A percentile compares a stretch with the other conserved stretches of the same genome.
Conservation (phyloP, 192 early-diverging fungal species). For the Podila clonocystis region DNA sequence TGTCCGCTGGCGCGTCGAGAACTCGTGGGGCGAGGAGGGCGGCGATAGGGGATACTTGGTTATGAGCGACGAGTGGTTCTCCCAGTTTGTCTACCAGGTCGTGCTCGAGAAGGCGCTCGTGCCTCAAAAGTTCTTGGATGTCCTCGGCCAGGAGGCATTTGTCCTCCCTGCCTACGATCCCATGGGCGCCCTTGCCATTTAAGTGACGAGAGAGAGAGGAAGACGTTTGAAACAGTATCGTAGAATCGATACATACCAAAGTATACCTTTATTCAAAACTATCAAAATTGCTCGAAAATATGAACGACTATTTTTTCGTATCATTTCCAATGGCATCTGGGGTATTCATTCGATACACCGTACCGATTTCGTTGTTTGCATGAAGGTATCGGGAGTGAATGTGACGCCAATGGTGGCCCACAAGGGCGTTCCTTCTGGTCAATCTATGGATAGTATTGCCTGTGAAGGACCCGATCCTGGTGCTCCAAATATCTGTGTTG, state of each 20-base stretch:
- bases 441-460: too few relatives aligned
- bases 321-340: too few relatives aligned
- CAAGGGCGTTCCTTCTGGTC: too few relatives aligned
- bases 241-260: not conserved
- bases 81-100: conserved; percentile 83
- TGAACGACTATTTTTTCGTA: too few relatives aligned
- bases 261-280: not conserved
- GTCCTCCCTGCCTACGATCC: conserved; percentile 83
- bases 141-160: conserved; percentile 69
- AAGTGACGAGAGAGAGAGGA: not conserved
- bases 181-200: conserved; percentile 73
- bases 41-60: conserved; percentile 81
- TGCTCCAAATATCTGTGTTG: too few relatives aligned
- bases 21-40: conserved; percentile 70
- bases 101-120: conserved; percentile 75
- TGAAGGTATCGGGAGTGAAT: not conserved
- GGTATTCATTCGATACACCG: too few relatives aligned
- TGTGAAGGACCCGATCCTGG: too few relatives aligned
- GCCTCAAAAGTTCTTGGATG: conserved; percentile 65
- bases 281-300: too few relatives aligned
- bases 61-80: conserved; percentile 85
- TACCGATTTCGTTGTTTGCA: not conserved
- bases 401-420: too few relatives aligned
- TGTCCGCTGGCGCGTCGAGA: conserved; percentile 81
- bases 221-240: not conserved